Conservation (phyloP, 129 eudicot species). For the Pittosporum tobira region DNA sequence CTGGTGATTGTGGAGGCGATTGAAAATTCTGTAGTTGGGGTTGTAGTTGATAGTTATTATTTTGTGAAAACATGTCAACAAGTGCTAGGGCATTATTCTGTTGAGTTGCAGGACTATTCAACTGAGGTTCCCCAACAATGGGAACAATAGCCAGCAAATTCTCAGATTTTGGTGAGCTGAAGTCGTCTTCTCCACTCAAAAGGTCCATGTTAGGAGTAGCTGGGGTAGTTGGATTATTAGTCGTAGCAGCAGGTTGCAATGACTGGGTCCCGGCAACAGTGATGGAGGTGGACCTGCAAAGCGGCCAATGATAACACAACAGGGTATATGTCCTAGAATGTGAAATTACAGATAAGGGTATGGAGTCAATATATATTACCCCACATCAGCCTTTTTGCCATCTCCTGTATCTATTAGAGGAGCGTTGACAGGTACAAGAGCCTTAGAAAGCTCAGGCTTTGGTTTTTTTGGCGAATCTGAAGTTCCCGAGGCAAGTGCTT, state of each 20-base stretch:
- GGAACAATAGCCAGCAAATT: conserved; percentile 70
- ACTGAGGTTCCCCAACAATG: conserved; percentile 45
- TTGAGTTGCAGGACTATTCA: conserved; percentile 36
- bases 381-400: conserved; percentile 33
- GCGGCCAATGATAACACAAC: background rate
- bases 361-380: conserved; percentile 24
- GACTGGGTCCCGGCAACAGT: conserved; percentile 32
- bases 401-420: conserved; percentile 78
- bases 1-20: conserved; percentile 21
- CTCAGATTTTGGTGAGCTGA: conserved; percentile 48
- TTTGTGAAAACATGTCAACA: conserved; percentile 61
- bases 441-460: conserved; percentile 33
- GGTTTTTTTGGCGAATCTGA: conserved; percentile 14
- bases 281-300: conserved; percentile 43
- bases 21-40: conserved; percentile 42
- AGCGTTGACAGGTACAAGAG: conserved; percentile 50
- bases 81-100: conserved; percentile 76
- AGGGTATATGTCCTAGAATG: conserved; percentile 2
- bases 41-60: conserved; percentile 30
- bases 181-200: conserved; percentile 82
- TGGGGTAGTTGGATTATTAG: conserved; percentile 31
- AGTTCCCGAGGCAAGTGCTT: conserved; percentile 48
- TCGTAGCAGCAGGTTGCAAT: conserved; percentile 40
- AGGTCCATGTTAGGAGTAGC: conserved; percentile 62
- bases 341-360: background rate